These are phyloP conservation scores for Blastobotrys americana DNA, from an alignment of 805 yeast genomes.

Conservation along the genomic window DNA sequence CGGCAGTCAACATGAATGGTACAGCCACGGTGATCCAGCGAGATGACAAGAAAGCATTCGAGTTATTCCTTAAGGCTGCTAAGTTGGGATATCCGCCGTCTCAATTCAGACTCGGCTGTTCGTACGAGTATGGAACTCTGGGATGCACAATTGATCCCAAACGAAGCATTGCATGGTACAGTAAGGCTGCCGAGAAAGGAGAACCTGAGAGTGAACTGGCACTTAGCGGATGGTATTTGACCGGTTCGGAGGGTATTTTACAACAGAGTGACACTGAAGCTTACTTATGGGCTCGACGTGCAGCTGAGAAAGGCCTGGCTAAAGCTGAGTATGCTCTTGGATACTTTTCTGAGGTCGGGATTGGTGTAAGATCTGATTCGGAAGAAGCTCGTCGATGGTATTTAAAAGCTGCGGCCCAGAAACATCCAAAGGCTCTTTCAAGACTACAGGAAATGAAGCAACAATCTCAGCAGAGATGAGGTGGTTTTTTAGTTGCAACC, in stretches of 20 bases:
- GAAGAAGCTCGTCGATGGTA: constrained; percentile 50
- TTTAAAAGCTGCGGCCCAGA: constrained; percentile 53
- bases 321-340: constrained; percentile 72
- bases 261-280: constrained; percentile 60
- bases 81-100: constrained; percentile 55
- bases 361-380: constrained; percentile 49
- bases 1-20: constrained; percentile 13
- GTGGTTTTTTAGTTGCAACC: too few species aligned
- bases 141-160: constrained; percentile 46
- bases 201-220: constrained; percentile 66
- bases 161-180: constrained; percentile 66
- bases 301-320: constrained; percentile 57
- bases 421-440: constrained; percentile 49
- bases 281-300: constrained; percentile 66
- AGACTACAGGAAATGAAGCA: constrained; percentile 28
- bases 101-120: constrained; percentile 63
- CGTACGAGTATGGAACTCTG: constrained; percentile 62
- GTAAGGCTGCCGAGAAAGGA: constrained; percentile 56
- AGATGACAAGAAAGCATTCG: constrained; percentile 38
- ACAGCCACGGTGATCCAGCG: constrained; percentile 20
- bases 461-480: not conserved
- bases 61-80: constrained; percentile 53
- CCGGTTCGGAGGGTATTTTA: constrained; percentile 57
- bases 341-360: constrained; percentile 58
- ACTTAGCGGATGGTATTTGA: constrained; percentile 71